phyloP scores from a whole-genome alignment of 805 yeast species.

The Clavispora carvajalis region DNA sequence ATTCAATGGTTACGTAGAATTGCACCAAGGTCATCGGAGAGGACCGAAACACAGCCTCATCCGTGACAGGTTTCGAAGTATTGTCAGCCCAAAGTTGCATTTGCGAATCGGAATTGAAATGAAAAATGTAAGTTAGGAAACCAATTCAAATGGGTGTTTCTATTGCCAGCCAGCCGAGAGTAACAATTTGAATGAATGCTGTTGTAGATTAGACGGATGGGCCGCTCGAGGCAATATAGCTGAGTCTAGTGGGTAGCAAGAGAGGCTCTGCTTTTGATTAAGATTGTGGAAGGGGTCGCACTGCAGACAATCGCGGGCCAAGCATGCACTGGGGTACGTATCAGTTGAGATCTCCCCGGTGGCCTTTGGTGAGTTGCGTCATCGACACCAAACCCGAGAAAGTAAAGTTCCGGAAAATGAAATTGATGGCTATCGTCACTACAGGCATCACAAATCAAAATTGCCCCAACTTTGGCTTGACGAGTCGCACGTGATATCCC shows the following conservation, averaged over 20 bases:
- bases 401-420: too few relatives aligned
- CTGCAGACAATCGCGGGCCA: background rate
- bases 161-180: too few relatives aligned
- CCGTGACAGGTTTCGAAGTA: background rate
- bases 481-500: too few relatives aligned
- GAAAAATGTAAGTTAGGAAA: background rate
- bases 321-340: background rate
- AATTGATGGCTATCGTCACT: too few relatives aligned
- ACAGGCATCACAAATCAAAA: too few relatives aligned
- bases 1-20: slow-evolving; percentile 42
- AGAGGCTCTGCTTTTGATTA: background rate
- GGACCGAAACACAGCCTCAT: slow-evolving; percentile 40
- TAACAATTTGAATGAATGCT: too few relatives aligned
- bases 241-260: background rate
- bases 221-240: background rate
- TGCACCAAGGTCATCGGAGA: slow-evolving; percentile 48
- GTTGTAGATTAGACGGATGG: too few relatives aligned
- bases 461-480: too few relatives aligned
- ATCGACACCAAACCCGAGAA: too few relatives aligned
- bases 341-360: too few relatives aligned
- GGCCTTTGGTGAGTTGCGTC: too few relatives aligned
- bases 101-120: background rate
- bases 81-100: slow-evolving; percentile 1
- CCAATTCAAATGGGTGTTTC: too few relatives aligned
- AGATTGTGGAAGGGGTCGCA: background rate